phyloP scores from a whole-genome alignment of 106 monocot genomes.

The Acorus gramineus region DNA sequence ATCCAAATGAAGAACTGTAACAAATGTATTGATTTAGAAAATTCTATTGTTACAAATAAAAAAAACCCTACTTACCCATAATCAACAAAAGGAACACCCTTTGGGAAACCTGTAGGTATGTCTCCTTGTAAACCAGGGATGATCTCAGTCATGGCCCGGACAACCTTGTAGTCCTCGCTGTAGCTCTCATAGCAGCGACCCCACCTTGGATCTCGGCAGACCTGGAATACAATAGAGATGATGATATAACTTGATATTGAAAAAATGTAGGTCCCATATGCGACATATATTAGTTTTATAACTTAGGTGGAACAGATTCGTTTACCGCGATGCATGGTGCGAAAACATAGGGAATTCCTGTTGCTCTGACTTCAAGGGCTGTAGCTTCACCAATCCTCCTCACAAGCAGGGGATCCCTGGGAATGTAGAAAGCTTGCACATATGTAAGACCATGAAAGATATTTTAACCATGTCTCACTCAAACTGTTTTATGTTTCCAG shows the following conservation, averaged over 20 bases:
- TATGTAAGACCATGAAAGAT: too few species aligned
- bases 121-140: constrained; percentile 70
- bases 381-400: constrained; percentile 72
- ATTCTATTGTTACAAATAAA: too few species aligned
- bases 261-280: too few species aligned
- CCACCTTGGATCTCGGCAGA: constrained; percentile 79
- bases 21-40: too few species aligned
- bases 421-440: too few species aligned
- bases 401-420: constrained; percentile 36
- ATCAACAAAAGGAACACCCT: constrained; percentile 47
- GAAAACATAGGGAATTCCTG: constrained; percentile 63
- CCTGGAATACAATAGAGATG: constrained; percentile 16
- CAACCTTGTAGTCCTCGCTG: constrained; percentile 55
- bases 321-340: constrained; percentile 75
- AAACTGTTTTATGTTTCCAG: not conserved
- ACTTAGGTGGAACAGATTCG: too few species aligned
- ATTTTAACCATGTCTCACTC: not conserved
- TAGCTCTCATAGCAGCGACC: constrained; percentile 81
- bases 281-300: too few species aligned
- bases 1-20: too few species aligned
- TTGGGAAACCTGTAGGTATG: constrained; percentile 24
- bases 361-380: constrained; percentile 80
- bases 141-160: constrained; percentile 56
- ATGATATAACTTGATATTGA: too few species aligned
- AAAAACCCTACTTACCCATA: constrained; percentile 37